Percentiles rank a stretch among this genome's conserved stretches.
phyloP scores from a whole-genome alignment of 352 stramenopile species.

The Globisporangium barbulae region DNA sequence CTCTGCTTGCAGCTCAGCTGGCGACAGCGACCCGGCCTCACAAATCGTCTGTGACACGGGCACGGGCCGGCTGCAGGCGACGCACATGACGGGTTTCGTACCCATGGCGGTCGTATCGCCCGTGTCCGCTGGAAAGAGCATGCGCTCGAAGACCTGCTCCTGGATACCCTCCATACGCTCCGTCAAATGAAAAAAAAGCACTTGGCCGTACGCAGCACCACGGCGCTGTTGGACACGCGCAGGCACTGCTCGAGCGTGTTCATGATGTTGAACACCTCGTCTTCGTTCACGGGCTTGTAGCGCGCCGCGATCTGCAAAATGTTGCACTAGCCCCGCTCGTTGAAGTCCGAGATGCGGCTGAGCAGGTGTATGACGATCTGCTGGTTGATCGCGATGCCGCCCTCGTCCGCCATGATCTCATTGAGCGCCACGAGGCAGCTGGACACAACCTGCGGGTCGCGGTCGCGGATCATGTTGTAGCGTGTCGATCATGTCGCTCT shows the following conservation, averaged over 20 bases:
- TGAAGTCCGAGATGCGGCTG: constrained; percentile 98
- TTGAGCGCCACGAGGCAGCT: constrained; percentile 98
- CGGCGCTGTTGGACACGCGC: constrained; percentile 93
- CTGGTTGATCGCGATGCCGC: constrained; percentile 97
- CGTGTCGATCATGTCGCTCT: constrained; percentile 96
- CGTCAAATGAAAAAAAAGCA: constrained; percentile 97
- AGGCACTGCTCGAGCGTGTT: constrained; percentile 95
- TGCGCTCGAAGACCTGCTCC: constrained; percentile 84
- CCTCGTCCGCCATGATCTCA: constrained; percentile 97
- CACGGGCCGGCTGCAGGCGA: constrained; percentile 75
- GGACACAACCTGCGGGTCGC: constrained; percentile 96
- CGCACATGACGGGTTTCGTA: constrained; percentile 80
- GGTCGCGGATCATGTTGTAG: constrained; percentile 98
- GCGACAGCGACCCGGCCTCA: constrained; percentile 47
- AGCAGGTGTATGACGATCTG: constrained; percentile 98
- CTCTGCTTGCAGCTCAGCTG: constrained; percentile 34
- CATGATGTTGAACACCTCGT: constrained; percentile 99
- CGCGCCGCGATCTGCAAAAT: constrained; percentile 93
- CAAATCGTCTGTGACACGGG: constrained; percentile 52
- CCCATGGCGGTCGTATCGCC: constrained; percentile 73
- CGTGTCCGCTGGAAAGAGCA: constrained; percentile 41
- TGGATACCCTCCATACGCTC: constrained; percentile 89
- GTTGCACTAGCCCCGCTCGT: constrained; percentile 98
- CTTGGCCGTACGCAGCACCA: constrained; percentile 96
- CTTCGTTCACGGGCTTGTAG: constrained; percentile 94